phyloP scores from a whole-genome alignment of 2,329 filamentous ascomycete genomes.

The Leptosphaerulina australis region DNA sequence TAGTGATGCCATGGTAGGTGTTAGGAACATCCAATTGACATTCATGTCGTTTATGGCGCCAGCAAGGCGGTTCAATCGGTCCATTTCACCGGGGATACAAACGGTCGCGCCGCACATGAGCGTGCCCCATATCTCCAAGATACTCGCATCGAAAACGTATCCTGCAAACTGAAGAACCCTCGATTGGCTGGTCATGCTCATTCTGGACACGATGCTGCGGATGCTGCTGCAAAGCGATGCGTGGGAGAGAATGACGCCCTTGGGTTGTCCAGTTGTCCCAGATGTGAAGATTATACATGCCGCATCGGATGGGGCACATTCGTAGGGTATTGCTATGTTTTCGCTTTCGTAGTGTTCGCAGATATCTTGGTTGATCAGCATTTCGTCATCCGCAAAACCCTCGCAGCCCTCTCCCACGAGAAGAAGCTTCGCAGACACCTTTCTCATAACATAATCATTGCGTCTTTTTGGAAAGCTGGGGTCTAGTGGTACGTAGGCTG shows the following conservation, averaged over 20 bases:
- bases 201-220: constrained; percentile 54
- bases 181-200: background rate
- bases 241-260: constrained; percentile 69
- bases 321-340: too few relatives aligned
- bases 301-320: background rate
- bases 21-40: background rate
- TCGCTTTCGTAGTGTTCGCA: too few relatives aligned
- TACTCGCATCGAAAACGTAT: constrained; percentile 63
- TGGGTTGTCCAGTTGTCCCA: constrained; percentile 53
- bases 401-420: constrained; percentile 10
- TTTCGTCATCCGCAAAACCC: too few relatives aligned
- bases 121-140: constrained; percentile 61
- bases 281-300: constrained; percentile 56
- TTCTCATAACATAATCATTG: constrained; percentile 43
- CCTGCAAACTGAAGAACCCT: constrained; percentile 57
- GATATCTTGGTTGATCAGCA: constrained; percentile 40
- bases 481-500: constrained; percentile 48
- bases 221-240: constrained; percentile 60
- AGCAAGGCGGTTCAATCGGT: constrained; percentile 59
- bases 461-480: constrained; percentile 46
- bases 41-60: constrained; percentile 32
- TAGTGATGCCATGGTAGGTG: background rate
- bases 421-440: constrained; percentile 39
- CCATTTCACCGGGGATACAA: constrained; percentile 62
- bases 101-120: constrained; percentile 58